phyloP scores from a whole-genome alignment of 306 rosid species.

The Luffa acutangula region DNA sequence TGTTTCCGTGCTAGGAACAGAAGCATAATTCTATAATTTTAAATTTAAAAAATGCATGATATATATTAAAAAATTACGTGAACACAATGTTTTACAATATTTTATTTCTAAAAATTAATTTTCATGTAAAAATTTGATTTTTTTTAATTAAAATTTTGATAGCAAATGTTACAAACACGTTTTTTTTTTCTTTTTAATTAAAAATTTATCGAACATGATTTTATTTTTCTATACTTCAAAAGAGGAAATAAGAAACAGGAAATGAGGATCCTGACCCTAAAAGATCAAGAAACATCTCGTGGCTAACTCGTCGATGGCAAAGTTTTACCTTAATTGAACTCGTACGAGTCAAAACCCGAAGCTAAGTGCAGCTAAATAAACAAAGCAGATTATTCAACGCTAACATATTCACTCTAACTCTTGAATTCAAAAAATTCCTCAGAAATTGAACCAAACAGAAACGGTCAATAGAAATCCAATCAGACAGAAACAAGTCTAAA shows the following conservation, averaged over 20 bases:
- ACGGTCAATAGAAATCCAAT: not conserved
- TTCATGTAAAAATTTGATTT: not conserved
- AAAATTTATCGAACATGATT: not conserved
- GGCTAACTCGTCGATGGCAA: not conserved
- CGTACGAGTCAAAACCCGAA: not conserved
- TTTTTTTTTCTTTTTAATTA: not conserved
- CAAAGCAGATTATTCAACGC: not conserved
- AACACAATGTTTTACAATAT: not conserved
- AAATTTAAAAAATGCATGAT: not conserved
- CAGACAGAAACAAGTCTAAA: not conserved
- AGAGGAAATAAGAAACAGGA: not conserved
- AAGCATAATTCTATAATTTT: not conserved
- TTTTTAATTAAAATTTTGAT: not conserved
- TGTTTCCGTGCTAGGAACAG: not conserved
- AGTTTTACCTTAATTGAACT: not conserved
- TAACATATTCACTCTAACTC: not conserved
- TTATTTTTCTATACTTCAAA: not conserved
- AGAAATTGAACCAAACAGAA: not conserved
- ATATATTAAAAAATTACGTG: not conserved
- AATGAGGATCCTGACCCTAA: not conserved
- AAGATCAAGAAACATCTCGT: not conserved
- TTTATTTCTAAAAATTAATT: not conserved
- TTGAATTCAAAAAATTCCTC: not conserved
- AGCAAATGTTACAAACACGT: not conserved
- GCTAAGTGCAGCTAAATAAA: not conserved